phyloP scores from a whole-genome alignment of 495 filamentous ascomycete genomes.

The Aspergillus panamensis region DNA sequence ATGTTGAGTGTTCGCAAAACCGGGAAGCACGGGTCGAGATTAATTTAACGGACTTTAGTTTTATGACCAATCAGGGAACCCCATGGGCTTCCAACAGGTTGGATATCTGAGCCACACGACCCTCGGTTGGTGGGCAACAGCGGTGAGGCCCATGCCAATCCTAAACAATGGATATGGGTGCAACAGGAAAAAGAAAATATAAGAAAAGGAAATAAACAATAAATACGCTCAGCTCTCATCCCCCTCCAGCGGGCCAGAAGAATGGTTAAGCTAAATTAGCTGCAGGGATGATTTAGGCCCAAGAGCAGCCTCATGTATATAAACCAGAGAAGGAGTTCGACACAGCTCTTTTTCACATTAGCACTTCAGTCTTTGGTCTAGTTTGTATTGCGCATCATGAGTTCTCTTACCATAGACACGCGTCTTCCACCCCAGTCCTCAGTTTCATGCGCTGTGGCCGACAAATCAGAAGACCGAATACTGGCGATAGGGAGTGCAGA shows the following conservation, averaged over 20 bases:
- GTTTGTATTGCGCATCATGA: not conserved
- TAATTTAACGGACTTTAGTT: not conserved
- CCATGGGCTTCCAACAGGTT: not conserved
- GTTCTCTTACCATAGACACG: not conserved
- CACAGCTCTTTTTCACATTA: not conserved
- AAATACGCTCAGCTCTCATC: not conserved
- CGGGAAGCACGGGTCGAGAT: not conserved
- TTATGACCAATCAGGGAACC: not conserved
- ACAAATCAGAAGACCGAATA: not conserved
- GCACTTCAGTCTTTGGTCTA: not conserved
- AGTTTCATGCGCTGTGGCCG: not conserved
- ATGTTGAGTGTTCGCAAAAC: not conserved
- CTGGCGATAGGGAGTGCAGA: not conserved
- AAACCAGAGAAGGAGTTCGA: not conserved
- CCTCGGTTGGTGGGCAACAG: constrained; percentile 1
- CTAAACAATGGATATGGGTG: not conserved
- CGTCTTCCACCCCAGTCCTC: not conserved
- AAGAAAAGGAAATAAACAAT: not conserved
- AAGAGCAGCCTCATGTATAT: not conserved
- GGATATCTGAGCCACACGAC: constrained; percentile 1
- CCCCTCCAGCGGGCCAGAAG: not conserved
- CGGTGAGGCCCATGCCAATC: constrained; percentile 1
- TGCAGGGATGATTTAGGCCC: not conserved
- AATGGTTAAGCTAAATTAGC: constrained; percentile 4
- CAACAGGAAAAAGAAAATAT: not conserved